A percentile compares a stretch with the other conserved stretches of the same genome.
Evolutionary conservation across 1,284 basidiomycete genomes (phyloP).

Genomic region (Ustilago curta): DNA sequence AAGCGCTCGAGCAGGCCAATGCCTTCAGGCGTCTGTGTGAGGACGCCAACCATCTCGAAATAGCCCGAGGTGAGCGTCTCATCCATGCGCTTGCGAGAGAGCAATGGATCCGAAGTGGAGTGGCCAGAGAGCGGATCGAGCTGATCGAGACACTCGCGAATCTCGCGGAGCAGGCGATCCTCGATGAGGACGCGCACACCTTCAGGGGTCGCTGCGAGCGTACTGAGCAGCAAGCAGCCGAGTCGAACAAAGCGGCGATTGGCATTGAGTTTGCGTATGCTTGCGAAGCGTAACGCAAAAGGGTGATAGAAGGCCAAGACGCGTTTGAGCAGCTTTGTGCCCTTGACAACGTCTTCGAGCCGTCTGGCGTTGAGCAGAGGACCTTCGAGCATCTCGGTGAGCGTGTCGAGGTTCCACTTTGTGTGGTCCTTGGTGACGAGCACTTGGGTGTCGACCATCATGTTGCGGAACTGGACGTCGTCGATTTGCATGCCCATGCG

Average conservation of each 20-base stretch:
- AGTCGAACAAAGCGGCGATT: slow-evolving; percentile 67
- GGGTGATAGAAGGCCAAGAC: slow-evolving; percentile 94
- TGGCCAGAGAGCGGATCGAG: slow-evolving; percentile 80
- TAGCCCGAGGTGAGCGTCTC: slow-evolving; percentile 91
- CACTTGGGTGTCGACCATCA: slow-evolving; percentile 73
- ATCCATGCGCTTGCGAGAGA: slow-evolving; percentile 84
- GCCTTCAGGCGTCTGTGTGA: slow-evolving; percentile 88
- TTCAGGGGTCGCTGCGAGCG: slow-evolving; percentile 84
- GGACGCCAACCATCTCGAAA: slow-evolving; percentile 91
- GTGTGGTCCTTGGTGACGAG: slow-evolving; percentile 87
- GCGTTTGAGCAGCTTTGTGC: slow-evolving; percentile 85
- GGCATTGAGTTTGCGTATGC: slow-evolving; percentile 76
- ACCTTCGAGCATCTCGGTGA: slow-evolving; percentile 91
- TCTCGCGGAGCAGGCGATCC: slow-evolving; percentile 86
- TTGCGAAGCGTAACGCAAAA: slow-evolving; percentile 84
- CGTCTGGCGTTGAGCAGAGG: slow-evolving; percentile 89
- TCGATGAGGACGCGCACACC: slow-evolving; percentile 86
- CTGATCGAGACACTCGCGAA: slow-evolving; percentile 88
- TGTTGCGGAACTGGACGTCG: slow-evolving; percentile 65
- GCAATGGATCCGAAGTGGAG: slow-evolving; percentile 75
- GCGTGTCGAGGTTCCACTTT: slow-evolving; percentile 90
- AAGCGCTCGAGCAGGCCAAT: slow-evolving; percentile 89
- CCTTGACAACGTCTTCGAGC: slow-evolving; percentile 94
- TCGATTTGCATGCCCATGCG: slow-evolving; percentile 82
- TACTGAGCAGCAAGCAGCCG: slow-evolving; percentile 80